Evolutionary conservation across 257 asterid species (phyloP).

Genomic region (Solanum pennellii): DNA sequence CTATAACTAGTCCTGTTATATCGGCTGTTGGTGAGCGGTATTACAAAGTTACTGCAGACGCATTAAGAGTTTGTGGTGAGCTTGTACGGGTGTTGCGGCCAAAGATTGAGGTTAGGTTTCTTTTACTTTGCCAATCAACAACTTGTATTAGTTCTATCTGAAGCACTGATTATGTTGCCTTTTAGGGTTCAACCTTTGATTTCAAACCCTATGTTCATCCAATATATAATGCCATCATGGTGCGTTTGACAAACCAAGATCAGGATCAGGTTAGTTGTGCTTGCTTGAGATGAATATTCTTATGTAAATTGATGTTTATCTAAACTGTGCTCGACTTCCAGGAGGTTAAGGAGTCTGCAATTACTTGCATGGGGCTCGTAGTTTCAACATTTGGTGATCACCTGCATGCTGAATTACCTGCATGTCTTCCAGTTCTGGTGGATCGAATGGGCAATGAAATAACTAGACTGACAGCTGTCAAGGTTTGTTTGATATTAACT

Average conservation of each 20-base stretch:
- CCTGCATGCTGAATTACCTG: constrained; percentile 56
- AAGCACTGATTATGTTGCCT: constrained; percentile 10
- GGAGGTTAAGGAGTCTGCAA: constrained; percentile 99
- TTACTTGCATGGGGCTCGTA: constrained; percentile 97
- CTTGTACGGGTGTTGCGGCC: constrained; percentile 94
- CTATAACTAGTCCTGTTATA: constrained; percentile 82
- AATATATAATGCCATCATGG: constrained; percentile 83
- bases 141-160: not conserved
- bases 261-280: constrained; percentile 80
- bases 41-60: constrained; percentile 98
- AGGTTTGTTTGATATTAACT: constrained; percentile 40
- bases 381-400: constrained; percentile 96
- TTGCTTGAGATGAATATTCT: not conserved
- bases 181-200: constrained; percentile 65
- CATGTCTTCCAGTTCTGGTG: constrained; percentile 97
- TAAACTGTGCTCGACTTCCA: constrained; percentile 20
- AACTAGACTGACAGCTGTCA: constrained; percentile 96
- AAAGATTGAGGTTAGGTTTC: constrained; percentile 47
- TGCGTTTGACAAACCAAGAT: constrained; percentile 97
- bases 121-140: not conserved
- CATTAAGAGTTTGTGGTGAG: constrained; percentile 95
- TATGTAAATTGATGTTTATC: constrained; percentile 1
- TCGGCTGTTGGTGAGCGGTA: constrained; percentile 95
- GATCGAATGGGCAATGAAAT: constrained; percentile 99
- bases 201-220: constrained; percentile 86